Percentiles rank a stretch among this genome's conserved stretches.
These are phyloP conservation scores for Naganishia sp. DNA, from an alignment of 1,284 basidiomycete species.

Conservation along the genomic window DNA sequence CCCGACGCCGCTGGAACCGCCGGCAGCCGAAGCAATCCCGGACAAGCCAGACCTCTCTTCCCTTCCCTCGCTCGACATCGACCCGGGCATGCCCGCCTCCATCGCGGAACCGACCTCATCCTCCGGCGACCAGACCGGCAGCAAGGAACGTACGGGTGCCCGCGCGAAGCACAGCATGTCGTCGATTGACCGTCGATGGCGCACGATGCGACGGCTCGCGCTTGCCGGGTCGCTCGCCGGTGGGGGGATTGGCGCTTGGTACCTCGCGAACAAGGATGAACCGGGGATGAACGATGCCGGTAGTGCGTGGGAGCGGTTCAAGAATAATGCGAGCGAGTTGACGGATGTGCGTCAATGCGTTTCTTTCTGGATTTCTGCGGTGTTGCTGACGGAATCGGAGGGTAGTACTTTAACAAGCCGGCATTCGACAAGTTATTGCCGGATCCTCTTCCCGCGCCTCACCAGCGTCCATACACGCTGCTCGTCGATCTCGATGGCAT, in stretches of 20 bases:
- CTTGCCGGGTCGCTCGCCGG: slow-evolving; percentile 58
- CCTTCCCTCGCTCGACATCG: slow-evolving; percentile 54
- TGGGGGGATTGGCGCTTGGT: slow-evolving; percentile 60
- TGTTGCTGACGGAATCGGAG: background rate
- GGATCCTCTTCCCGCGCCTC: slow-evolving; percentile 76
- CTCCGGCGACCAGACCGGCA: slow-evolving; percentile 32
- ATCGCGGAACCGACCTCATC: slow-evolving; percentile 40
- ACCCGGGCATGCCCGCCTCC: slow-evolving; percentile 42
- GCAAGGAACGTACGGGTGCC: slow-evolving; percentile 42
- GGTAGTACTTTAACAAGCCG: slow-evolving; percentile 85
- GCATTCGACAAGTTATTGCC: slow-evolving; percentile 90
- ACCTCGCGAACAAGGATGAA: slow-evolving; percentile 56
- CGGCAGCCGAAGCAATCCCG: slow-evolving; percentile 13
- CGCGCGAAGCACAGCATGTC: slow-evolving; percentile 56
- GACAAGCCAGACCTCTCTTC: slow-evolving; percentile 44
- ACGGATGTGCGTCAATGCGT: slow-evolving; percentile 40
- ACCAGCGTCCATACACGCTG: slow-evolving; percentile 88
- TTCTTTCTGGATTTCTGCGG: slow-evolving; percentile 44
- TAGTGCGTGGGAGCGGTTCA: slow-evolving; percentile 37
- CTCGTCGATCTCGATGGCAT: slow-evolving; percentile 90
- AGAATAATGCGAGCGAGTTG: slow-evolving; percentile 42
- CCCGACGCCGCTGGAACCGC: slow-evolving; percentile 14
- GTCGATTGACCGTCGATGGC: slow-evolving; percentile 68
- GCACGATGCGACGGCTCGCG: slow-evolving; percentile 60
- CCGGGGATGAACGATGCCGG: background rate